A percentile compares a stretch with the other conserved stretches of the same genome.
Conservation (phyloP, 257 asterid species). For the Mitragyna speciosa region DNA sequence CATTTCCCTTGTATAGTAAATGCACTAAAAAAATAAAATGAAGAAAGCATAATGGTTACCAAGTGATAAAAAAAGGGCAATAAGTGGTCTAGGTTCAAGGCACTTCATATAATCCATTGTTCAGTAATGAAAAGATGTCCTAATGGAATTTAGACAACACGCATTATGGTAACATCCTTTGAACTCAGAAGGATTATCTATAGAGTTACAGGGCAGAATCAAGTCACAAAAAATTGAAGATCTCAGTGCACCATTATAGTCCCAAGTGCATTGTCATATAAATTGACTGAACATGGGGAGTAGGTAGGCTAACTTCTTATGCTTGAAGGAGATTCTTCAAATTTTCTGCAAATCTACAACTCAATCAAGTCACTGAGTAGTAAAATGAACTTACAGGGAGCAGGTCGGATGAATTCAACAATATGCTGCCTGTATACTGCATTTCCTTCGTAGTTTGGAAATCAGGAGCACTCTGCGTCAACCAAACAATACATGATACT, state of each 20-base stretch:
- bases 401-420: constrained; percentile 27
- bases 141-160: neutral
- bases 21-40: neutral
- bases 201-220: neutral
- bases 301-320: neutral
- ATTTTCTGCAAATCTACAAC: neutral
- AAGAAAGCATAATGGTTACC: neutral
- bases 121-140: neutral
- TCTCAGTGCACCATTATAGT: neutral
- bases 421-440: constrained; percentile 20
- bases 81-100: neutral
- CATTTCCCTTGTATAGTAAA: neutral
- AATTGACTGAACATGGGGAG: neutral
- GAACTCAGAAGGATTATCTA: neutral
- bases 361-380: neutral
- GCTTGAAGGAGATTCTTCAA: neutral
- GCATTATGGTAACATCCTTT: neutral
- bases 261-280: neutral
- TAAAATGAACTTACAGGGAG: constrained; percentile 35
- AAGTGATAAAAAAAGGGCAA: neutral
- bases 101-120: neutral
- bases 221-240: neutral
- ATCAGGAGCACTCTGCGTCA: constrained; percentile 29
- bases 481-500: neutral
- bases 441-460: constrained; percentile 9